Percentiles rank a stretch among this genome's conserved stretches.
phyloP scores from a whole-genome alignment of 2,329 filamentous ascomycete genomes.

The Trematosphaeria pertusa region DNA sequence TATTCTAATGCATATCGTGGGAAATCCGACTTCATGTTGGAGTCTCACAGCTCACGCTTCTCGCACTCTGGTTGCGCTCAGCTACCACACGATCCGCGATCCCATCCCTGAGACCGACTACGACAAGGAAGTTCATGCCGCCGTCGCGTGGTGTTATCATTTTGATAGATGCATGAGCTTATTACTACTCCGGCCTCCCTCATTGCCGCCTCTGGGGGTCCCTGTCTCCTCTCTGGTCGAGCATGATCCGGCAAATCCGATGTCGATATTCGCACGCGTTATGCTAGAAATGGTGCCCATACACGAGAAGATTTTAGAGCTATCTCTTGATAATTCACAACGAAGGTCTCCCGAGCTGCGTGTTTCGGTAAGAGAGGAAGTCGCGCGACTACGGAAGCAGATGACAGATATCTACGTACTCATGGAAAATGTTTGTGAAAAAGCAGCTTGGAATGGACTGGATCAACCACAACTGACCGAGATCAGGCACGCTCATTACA shows the following conservation, averaged over 20 bases:
- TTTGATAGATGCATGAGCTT: conserved; percentile 42
- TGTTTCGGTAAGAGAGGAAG: conserved; percentile 24
- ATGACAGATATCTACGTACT: conserved; percentile 30
- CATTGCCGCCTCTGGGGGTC: conserved; percentile 35
- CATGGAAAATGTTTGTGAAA: conserved; percentile 37
- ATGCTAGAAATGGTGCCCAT: conserved; percentile 37
- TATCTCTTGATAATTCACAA: conserved; percentile 25
- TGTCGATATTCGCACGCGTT: conserved; percentile 30
- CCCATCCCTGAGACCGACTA: conserved; percentile 24
- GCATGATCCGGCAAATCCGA: conserved; percentile 29
- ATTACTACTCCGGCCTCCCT: conserved; percentile 37
- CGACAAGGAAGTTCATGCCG: conserved; percentile 34
- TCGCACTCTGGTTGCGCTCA: conserved; percentile 39
- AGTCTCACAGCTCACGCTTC: conserved; percentile 40
- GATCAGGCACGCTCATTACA: conserved; percentile 26
- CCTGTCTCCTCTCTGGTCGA: conserved; percentile 32
- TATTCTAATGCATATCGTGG: conserved; percentile 42
- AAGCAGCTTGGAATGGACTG: no score
- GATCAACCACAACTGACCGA: no score
- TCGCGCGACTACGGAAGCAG: conserved; percentile 26
- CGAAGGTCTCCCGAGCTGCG: conserved; percentile 14
- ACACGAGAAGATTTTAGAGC: conserved; percentile 35
- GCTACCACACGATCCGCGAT: conserved; percentile 33
- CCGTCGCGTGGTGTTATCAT: conserved; percentile 39
- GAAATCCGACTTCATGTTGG: conserved; percentile 43